Conservation (phyloP, 179 eudicot genomes). For the Dionaea muscipula region DNA sequence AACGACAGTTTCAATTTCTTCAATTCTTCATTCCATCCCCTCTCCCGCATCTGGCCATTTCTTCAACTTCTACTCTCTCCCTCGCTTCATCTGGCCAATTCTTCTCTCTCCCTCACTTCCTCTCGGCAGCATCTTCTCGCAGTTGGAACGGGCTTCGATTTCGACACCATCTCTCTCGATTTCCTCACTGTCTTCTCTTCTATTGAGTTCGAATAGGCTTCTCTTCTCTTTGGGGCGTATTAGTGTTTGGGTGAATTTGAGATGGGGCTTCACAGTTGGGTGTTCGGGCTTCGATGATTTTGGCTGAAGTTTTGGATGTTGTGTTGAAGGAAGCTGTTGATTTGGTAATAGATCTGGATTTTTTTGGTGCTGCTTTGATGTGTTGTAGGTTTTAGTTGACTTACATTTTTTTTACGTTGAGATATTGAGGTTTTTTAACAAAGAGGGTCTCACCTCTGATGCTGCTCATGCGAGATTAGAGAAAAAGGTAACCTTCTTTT, state of each 20-base stretch:
- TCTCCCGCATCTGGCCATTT: too few species aligned
- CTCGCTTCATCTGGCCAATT: too few species aligned
- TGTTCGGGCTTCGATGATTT: constrained; percentile 46
- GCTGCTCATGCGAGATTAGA: constrained; percentile 40
- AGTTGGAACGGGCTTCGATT: too few species aligned
- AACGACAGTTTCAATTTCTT: too few species aligned
- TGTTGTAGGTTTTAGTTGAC: background rate
- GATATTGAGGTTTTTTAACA: constrained; percentile 28
- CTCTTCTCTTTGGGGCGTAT: too few species aligned
- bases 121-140: too few species aligned
- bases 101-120: too few species aligned
- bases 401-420: constrained; percentile 7
- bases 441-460: constrained; percentile 29
- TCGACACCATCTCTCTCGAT: background rate
- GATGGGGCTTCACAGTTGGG: too few species aligned
- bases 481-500: constrained; percentile 40
- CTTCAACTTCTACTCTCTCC: too few species aligned
- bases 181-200: background rate
- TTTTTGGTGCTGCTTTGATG: background rate
- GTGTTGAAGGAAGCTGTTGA: constrained; percentile 88
- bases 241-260: constrained; percentile 10
- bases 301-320: constrained; percentile 72
- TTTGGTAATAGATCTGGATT: constrained; percentile 68
- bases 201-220: constrained; percentile 2
- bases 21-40: too few species aligned